Base-by-base conservation (phyloP, 1,139 yeast genomes). In the Nakaseomyces glabratus region DNA sequence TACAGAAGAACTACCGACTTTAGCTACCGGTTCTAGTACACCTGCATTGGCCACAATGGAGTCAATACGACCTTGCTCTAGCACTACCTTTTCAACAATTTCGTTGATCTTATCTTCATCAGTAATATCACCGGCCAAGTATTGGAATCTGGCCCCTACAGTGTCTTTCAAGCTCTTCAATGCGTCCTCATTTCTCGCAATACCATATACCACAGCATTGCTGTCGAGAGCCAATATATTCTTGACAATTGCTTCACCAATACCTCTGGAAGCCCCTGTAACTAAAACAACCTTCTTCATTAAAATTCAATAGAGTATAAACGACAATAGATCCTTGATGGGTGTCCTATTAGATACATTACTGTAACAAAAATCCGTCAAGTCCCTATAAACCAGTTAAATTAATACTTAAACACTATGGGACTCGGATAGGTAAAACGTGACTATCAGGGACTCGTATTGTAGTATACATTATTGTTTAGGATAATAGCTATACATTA, bases 11-110 rank as follows among this genome's bases (percentile, higher is more conserved):
- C 12, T 21, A 6, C 48, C 44, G 3, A 61, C 57, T 11, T 26
- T 58, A 52, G 26, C 70, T 3, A 88, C 94, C 0, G 96, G 95
- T 16, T 76, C 88, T 41, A 90, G 62, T 0, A 79, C 73, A 2
- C 96, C 97, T 2, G 97, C 97, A 60, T 90, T 88, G 39, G 86
- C 77, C 30, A 90, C 69, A 4, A 85, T 57, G 0, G 88, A 74
- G 49, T 82, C 76, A n/a, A 55, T 31, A 10, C 37, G 37, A 2
- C 86, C 90, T 51, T 70, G 78, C 39, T 64, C 63, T 4, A 51
- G 43, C 7, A 71, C 47, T 9, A 86, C 76, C 13, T 58, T 37
- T 1, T 61, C 57, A n/a, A 81, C 66, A 1, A 81, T 62, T 3
- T 51, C 41, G 3, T 55, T 47, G 9, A 71, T 65, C 1, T 74